Base-by-base conservation (phyloP, 2,329 filamentous ascomycete species). In the Alternaria brassicae region DNA sequence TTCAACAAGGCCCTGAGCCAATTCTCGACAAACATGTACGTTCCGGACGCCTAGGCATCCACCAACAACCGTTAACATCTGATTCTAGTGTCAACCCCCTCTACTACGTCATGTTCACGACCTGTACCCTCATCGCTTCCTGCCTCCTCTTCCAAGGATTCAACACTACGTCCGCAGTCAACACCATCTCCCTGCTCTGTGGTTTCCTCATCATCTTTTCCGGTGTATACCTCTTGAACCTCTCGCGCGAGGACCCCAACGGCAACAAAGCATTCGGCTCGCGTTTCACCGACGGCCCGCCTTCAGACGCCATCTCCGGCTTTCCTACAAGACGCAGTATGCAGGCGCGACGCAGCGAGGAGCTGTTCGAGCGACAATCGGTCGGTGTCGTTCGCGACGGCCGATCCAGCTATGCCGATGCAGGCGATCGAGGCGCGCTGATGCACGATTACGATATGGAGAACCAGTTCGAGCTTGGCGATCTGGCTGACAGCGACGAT, bases 1-100 rank as follows among this genome's bases (percentile, higher is more conserved):
- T 97, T 99, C 81, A 99, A 99, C 84, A 99, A 99, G 80, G 95
- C 95, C 7, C 82, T 99, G 60, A 96, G 92, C 78, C 93, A 96
- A 73, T 99, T 98, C 80, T 94, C 92, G 28, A 97, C 95, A 30
- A 97, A 96, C 71, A 96, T 99, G 93, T 97, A 85, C 77, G 91
- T 83, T 15, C 9, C 25, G 13, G 7, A 25, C 8, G 41, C 51
- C 23, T 15, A 13, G 21, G 21, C 1, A 9, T 30, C 27, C 19
- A 25, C 2, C 17, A 15, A 5, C 19, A 3, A 45, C 10, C 44
- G 32, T 56, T 70, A 56, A 72, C 63, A 34, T 13, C 13, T 30
- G 4, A 36, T 37, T 25, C 70, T 19, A 96, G 93, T 75, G 93
- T 97, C 56, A 97, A 97, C 75, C 93, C 93, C 6, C 86, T 97